Base-by-base conservation (phyloP, 2,329 filamentous ascomycete species). In the Calonectria montana region DNA sequence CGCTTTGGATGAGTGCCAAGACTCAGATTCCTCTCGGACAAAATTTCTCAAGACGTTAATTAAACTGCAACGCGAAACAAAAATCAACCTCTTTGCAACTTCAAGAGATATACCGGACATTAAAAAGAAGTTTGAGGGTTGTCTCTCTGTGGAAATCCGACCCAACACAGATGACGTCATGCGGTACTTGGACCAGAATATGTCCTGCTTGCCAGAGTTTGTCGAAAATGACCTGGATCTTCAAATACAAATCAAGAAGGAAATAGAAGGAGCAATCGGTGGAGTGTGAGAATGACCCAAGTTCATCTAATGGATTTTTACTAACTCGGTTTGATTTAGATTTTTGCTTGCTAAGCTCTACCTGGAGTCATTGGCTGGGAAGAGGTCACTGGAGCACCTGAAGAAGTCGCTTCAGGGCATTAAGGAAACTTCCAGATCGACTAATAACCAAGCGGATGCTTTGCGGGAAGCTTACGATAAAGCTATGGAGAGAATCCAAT, bases 81-180 rank as follows among this genome's bases (percentile, higher is more conserved):
- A n/a, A 21, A 5, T 45, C 41, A 45, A 45, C 21, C 21, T 21
- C 10, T 45, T 45, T 45, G 41, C 41, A 45, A 45, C 41, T 8
- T 45, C 41, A 21, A 45, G 41, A n/a, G 18, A 45, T 2, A 29
- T 78, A 0, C 2, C 77, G 0, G 77, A 81, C n/a, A 78, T 55
- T 4, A 21, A 18, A 13, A 23, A 13, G 3, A n/a, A 74, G 0
- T 76, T 83, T 0, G 76, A 81, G 9, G 76, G 80, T 31, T 78
- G 70, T 15, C 29, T n/a, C 2, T 35, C n/a, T 1, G 9, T 55
- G 5, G 29, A 55, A 12, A 55, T 55, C 4, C 27, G 10, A 21
- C 29, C 50, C 10, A 29, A 9, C 6, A 53, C 3, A 8, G 27
- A 31, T 0, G 48, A 80, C 18, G 61, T 81, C 1, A 5, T 2